Evolutionary conservation across 768 basidiomycete genomes (phyloP).

Genomic region (Suillus subluteus): DNA sequence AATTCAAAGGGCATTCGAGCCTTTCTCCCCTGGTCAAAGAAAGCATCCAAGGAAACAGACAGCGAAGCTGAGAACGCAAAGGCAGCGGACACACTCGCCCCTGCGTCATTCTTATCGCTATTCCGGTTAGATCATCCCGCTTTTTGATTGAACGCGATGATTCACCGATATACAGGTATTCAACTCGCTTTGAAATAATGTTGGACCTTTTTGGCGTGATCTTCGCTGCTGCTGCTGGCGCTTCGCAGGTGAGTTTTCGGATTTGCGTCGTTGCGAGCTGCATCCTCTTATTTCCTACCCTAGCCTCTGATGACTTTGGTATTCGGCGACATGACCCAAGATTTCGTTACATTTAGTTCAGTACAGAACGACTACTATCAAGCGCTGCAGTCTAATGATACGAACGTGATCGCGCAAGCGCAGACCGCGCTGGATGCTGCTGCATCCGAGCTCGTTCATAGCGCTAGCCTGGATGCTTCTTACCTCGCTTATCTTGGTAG

Average conservation of each 20-base stretch:
- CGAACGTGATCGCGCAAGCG: conserved; percentile 9
- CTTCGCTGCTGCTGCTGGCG: conserved; percentile 73
- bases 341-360: conserved; percentile 40
- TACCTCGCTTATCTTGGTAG: conserved; percentile 42
- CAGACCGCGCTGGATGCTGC: conserved; percentile 19
- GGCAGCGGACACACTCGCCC: conserved; percentile 35
- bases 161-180: conserved; percentile 55
- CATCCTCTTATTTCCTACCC: neutral
- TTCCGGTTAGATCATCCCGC: conserved; percentile 48
- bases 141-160: neutral
- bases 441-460: conserved; percentile 25
- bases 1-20: conserved; percentile 29
- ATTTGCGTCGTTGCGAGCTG: neutral
- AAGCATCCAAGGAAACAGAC: conserved; percentile 24
- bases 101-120: conserved; percentile 47
- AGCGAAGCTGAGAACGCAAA: conserved; percentile 18
- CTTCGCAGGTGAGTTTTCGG: conserved; percentile 64
- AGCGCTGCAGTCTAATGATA: conserved; percentile 17
- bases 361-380: neutral
- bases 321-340: conserved; percentile 51
- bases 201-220: conserved; percentile 74
- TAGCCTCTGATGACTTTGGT: conserved; percentile 47
- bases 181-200: conserved; percentile 68
- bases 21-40: conserved; percentile 45
- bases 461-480: conserved; percentile 40